Percentiles rank a stretch among this genome's conserved stretches.
Conservation (phyloP, 352 stramenopile genomes). For the Aphanomyces cochlioides region DNA sequence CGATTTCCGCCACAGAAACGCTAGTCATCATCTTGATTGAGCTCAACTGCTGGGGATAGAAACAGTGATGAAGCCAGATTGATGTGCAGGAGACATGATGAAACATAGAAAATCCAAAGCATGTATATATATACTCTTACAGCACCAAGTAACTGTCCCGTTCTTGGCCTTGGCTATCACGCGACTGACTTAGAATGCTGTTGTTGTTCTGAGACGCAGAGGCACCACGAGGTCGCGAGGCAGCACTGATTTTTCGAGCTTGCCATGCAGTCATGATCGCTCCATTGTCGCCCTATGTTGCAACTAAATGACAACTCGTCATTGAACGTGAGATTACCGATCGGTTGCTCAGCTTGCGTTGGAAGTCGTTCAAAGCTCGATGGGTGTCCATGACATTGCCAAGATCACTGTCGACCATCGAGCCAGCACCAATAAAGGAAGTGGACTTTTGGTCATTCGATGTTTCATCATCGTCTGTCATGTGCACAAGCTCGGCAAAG, state of each 20-base stretch:
- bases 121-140: background rate
- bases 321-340: background rate
- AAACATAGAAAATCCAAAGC: background rate
- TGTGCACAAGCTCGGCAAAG: background rate
- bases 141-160: slow-evolving; percentile 2
- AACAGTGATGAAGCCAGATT: too few species aligned
- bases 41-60: too few species aligned
- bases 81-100: too few species aligned
- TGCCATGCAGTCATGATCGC: background rate
- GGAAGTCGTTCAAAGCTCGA: slow-evolving; percentile 1
- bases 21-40: too few species aligned
- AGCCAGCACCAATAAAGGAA: too few species aligned
- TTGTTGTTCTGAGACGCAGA: too few species aligned
- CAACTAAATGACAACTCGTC: background rate
- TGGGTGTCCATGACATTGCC: background rate
- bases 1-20: too few species aligned
- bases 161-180: background rate
- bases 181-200: too few species aligned
- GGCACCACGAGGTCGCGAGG: background rate
- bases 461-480: background rate
- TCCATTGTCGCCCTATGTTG: background rate
- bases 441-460: too few species aligned
- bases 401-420: background rate
- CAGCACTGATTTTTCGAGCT: background rate
- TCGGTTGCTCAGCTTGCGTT: background rate